Percentiles rank a stretch among this genome's conserved stretches.
Conservation (phyloP, 306 rosid species). For the Dalbergia cultrata region DNA sequence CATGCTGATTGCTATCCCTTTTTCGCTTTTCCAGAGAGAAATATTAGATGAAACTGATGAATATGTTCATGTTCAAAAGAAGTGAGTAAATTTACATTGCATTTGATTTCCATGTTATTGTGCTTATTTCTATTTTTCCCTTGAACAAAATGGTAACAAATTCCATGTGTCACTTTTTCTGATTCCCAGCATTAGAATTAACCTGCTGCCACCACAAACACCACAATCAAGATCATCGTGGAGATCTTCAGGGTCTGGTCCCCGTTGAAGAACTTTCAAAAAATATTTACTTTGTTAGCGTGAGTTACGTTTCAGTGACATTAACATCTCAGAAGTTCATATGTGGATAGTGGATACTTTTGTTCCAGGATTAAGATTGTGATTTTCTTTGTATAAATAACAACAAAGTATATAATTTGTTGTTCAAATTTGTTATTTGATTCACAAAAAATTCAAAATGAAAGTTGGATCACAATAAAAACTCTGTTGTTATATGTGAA, state of each 20-base stretch:
- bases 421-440: too few species aligned
- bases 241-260: constrained; percentile 46
- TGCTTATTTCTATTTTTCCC: background rate
- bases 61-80: constrained; percentile 67
- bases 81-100: constrained; percentile 50
- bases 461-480: too few species aligned
- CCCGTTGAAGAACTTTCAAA: constrained; percentile 40
- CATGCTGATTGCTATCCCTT: constrained; percentile 34
- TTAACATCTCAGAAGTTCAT: background rate
- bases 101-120: background rate
- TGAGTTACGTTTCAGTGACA: too few species aligned
- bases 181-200: constrained; percentile 66
- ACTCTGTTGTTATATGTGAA: too few species aligned
- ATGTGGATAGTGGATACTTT: constrained; percentile 19
- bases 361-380: constrained; percentile 1
- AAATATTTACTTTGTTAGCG: constrained; percentile 17
- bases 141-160: background rate
- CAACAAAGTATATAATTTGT: background rate
- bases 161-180: constrained; percentile 15
- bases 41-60: constrained; percentile 89
- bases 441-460: too few species aligned
- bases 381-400: background rate
- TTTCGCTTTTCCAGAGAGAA: constrained; percentile 58
- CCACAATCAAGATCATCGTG: constrained; percentile 63
- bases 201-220: constrained; percentile 55